Evolutionary conservation across 805 yeast species (phyloP), one percentile per base, ranked within the genome.

Genomic region (Peterozyma xylosa): DNA sequence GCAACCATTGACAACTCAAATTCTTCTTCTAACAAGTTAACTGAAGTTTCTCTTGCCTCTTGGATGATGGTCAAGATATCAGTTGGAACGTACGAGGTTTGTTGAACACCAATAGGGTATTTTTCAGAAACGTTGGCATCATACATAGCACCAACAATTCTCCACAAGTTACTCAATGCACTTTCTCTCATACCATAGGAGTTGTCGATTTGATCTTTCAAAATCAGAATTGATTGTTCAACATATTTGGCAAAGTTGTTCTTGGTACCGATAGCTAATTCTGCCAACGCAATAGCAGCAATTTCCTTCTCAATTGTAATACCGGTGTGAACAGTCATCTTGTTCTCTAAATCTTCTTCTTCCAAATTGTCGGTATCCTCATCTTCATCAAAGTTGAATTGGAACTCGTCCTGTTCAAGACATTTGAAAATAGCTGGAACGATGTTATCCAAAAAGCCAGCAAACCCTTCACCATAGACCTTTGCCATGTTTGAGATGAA

Each of bases 231-330:
- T 21, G 89, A 74, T 45, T 79, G 66, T 60, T 86, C 88, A 48
- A 88, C 83, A 57, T 80, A 88, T 56, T 80, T 80, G 56, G 81
- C 76, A 66, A 91, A 89, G 43, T 80, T 80, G 46, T 77, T 81
- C 58, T 89, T 85, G 40, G 96, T 86, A 54, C 95, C 96, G 43
- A 75, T 64, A 42, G 96, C 96, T 60, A 90, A 76, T 60, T 93
- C 98, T 41, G 86, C 78, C 53, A 89, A 67, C 7, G 96, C 93
- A 57, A 88, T 87, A 38, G 90, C 76, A n/a, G 96, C 96, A 52
- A 88, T 86, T 68, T 90, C 96, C 67, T 91, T 91, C 68, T 91
- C 99, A 55, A 86, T 83, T 52, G 97, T 87, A 55, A 93, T 79
- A 71, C 96, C 97, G 42, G 96, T 85, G 74, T 89, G 90, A 50